phyloP scores from a whole-genome alignment of 345 rosid genomes.

The Hypericum androsaemum region DNA sequence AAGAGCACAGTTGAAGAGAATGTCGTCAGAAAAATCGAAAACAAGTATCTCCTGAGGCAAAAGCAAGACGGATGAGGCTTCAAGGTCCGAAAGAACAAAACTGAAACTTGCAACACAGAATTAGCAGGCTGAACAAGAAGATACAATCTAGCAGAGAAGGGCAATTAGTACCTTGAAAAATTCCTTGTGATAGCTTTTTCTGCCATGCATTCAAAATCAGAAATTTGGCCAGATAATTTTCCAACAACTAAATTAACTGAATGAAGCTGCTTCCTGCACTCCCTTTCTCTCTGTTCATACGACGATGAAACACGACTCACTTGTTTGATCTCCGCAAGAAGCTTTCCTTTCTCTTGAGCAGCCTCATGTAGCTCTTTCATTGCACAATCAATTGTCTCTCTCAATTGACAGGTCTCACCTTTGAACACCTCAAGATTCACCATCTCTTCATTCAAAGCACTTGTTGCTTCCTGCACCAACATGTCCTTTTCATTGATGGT shows the following conservation, averaged over 20 bases:
- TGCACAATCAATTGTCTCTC: constrained; percentile 25
- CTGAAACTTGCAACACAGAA: no score
- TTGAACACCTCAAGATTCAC: constrained; percentile 25
- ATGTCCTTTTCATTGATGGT: constrained; percentile 39
- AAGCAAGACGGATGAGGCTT: no score
- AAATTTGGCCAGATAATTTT: constrained; percentile 25
- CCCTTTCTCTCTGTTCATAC: constrained; percentile 36
- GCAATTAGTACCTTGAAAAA: constrained; percentile 37
- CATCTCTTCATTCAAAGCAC: constrained; percentile 35
- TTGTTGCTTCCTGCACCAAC: constrained; percentile 27
- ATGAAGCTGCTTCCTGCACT: constrained; percentile 34
- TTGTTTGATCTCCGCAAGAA: constrained; percentile 23
- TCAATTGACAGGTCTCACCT: constrained; percentile 25
- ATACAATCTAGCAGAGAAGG: not conserved
- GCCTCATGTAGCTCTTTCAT: constrained; percentile 24
- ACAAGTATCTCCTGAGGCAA: no score
- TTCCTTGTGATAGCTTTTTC: constrained; percentile 27
- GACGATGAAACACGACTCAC: constrained; percentile 21
- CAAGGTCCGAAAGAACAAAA: no score
- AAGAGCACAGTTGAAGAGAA: not conserved
- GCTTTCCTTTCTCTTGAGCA: constrained; percentile 35
- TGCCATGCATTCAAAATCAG: constrained; percentile 38
- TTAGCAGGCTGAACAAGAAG: no score
- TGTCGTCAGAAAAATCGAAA: no score
- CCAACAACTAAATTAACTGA: constrained; percentile 24